Conservation (phyloP, 2,329 filamentous ascomycete species). For the Simplicillium sp. region DNA sequence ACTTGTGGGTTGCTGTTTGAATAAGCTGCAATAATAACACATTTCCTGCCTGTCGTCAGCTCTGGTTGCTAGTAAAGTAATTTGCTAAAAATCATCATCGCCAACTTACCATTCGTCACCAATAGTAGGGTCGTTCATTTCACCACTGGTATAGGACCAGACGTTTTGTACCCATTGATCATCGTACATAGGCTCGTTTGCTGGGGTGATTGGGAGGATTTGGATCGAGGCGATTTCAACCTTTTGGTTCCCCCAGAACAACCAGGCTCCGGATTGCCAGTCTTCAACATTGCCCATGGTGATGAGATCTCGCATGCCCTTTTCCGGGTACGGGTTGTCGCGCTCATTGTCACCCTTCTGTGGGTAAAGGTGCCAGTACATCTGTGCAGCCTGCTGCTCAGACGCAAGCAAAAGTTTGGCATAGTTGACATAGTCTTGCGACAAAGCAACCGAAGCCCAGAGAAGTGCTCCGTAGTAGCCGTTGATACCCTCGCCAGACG, state of each 20-base stretch:
- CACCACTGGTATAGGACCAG: constrained; percentile 12
- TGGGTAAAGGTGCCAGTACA: constrained; percentile 15
- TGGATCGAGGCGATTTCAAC: constrained; percentile 4
- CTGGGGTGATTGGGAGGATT: constrained; percentile 2
- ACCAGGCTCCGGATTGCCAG: constrained; percentile 13
- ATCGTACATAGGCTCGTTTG: constrained; percentile 10
- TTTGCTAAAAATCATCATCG: not conserved
- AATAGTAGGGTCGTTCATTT: constrained; percentile 11
- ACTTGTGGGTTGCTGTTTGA: constrained; percentile 13
- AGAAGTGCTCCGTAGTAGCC: constrained; percentile 15
- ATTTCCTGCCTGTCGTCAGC: constrained; percentile 8
- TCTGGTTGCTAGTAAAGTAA: not conserved
- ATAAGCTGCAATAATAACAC: constrained; percentile 13
- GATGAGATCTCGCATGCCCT: constrained; percentile 8
- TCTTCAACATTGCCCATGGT: constrained; percentile 14
- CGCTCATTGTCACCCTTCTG: constrained; percentile 9
- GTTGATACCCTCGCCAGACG: constrained; percentile 15
- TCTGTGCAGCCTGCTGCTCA: constrained; percentile 11
- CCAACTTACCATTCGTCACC: constrained; percentile 11
- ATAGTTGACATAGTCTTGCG: constrained; percentile 13
- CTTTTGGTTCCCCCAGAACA: constrained; percentile 7
- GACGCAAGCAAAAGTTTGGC: constrained; percentile 15
- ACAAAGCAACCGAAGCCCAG: constrained; percentile 13
- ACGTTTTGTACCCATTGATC: constrained; percentile 13
- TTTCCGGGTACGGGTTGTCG: constrained; percentile 15